A percentile compares a stretch with the other conserved stretches of the same genome.
Conservation (phyloP, 208 protist genomes). For the Balamuthia mandrillaris region DNA sequence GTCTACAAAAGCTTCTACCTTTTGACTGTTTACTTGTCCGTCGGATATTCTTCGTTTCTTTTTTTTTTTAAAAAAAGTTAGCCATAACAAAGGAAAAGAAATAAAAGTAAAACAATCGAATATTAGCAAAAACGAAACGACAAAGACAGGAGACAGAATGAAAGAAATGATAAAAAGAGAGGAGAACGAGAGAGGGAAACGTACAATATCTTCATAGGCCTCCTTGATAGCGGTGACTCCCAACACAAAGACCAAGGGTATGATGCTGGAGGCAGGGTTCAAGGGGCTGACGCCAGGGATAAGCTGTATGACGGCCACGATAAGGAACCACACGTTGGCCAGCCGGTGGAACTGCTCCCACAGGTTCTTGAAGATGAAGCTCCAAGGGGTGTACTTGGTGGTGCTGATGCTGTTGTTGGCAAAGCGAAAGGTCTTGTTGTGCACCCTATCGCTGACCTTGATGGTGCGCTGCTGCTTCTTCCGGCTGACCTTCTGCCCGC, state of each 20-base stretch:
- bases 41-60: constrained; percentile 62
- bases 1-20: constrained; percentile 45
- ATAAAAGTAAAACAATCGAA: not conserved
- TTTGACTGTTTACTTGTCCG: constrained; percentile 57
- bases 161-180: not conserved
- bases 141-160: not conserved
- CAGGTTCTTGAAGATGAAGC: constrained; percentile 91
- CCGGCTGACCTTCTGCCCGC: too few relatives aligned
- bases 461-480: not conserved
- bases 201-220: constrained; percentile 64
- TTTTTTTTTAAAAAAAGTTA: not conserved
- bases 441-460: not conserved
- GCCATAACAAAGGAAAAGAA: not conserved
- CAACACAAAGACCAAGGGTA: constrained; percentile 68
- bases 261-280: constrained; percentile 79
- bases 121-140: not conserved
- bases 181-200: not conserved
- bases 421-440: not conserved
- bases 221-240: constrained; percentile 72
- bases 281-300: constrained; percentile 78
- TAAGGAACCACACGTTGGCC: constrained; percentile 38
- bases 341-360: constrained; percentile 73
- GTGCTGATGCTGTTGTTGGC: constrained; percentile 82
- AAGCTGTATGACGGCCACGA: constrained; percentile 42
- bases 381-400: constrained; percentile 87